Conservation (phyloP, 1,139 yeast genomes). For the Taiozyma sp. region DNA sequence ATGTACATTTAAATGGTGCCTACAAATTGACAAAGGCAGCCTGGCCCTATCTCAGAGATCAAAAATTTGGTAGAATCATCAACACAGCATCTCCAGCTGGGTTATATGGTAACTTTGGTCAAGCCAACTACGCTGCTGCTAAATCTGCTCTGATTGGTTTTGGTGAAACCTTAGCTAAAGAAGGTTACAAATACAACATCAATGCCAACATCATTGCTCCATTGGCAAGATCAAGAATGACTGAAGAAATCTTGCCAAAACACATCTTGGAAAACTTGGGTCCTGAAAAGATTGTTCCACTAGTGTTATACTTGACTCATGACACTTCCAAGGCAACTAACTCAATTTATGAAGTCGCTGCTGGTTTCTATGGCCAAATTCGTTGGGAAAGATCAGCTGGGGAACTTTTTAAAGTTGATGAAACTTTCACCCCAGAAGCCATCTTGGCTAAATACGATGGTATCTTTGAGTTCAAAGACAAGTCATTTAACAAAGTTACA, state of each 20-base stretch:
- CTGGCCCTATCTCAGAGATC: constrained; percentile 86
- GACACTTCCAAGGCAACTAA: constrained; percentile 55
- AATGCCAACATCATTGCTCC: constrained; percentile 88
- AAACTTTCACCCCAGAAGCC: constrained; percentile 77
- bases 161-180: constrained; percentile 92
- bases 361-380: constrained; percentile 87
- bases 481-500: constrained; percentile 50
- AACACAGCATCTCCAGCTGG: constrained; percentile 98
- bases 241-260: constrained; percentile 84
- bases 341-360: constrained; percentile 87
- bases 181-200: constrained; percentile 83
- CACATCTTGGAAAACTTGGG: constrained; percentile 73
- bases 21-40: constrained; percentile 84
- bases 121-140: constrained; percentile 93
- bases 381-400: constrained; percentile 96
- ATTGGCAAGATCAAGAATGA: constrained; percentile 93
- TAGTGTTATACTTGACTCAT: constrained; percentile 76
- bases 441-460: constrained; percentile 65
- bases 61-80: constrained; percentile 80
- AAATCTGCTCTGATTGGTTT: constrained; percentile 87
- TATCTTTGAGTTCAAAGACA: constrained; percentile 54
- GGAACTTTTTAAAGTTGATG: constrained; percentile 74
- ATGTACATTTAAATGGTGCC: constrained; percentile 88
- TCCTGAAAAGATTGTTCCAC: constrained; percentile 88
- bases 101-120: constrained; percentile 94